Conservation (phyloP, 2,329 filamentous ascomycete species). For the Amylocarpus encephaloides region DNA sequence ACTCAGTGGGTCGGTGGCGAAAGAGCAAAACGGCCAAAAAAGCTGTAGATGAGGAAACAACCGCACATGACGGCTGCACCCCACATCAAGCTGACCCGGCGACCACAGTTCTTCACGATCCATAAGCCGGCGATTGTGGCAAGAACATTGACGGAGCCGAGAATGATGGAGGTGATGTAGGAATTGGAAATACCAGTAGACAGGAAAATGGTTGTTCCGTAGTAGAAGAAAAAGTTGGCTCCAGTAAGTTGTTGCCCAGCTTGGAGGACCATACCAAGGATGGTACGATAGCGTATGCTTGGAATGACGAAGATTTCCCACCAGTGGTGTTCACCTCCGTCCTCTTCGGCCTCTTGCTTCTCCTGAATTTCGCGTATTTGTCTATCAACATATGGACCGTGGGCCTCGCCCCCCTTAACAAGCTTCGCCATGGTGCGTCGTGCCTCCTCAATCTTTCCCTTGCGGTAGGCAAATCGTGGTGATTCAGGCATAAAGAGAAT, state of each 20-base stretch:
- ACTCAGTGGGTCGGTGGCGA: slow-evolving; percentile 37
- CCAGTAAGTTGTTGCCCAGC: slow-evolving; percentile 63
- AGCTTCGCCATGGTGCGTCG: slow-evolving; percentile 43
- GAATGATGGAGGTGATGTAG: slow-evolving; percentile 62
- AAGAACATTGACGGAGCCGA: slow-evolving; percentile 60
- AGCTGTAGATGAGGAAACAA: slow-evolving; percentile 53
- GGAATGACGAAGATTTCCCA: slow-evolving; percentile 62
- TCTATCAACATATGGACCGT: slow-evolving; percentile 36
- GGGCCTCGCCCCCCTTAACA: slow-evolving; percentile 34
- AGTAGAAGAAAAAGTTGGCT: slow-evolving; percentile 64
- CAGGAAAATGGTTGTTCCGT: slow-evolving; percentile 58
- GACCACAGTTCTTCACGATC: slow-evolving; percentile 58
- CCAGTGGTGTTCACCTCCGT: slow-evolving; percentile 31
- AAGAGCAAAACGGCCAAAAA: slow-evolving; percentile 43
- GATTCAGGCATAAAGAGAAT: slow-evolving; percentile 50
- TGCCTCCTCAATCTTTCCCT: slow-evolving; percentile 42
- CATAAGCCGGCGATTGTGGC: slow-evolving; percentile 61
- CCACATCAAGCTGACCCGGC: slow-evolving; percentile 54
- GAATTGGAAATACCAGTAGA: slow-evolving; percentile 59
- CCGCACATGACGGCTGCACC: slow-evolving; percentile 56
- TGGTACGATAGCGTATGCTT: slow-evolving; percentile 57
- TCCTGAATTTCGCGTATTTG: slow-evolving; percentile 47
- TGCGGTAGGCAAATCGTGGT: slow-evolving; percentile 45
- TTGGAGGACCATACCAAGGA: slow-evolving; percentile 57
- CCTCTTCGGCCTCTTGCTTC: slow-evolving; percentile 45